Base-by-base conservation (phyloP, 495 filamentous ascomycete species). In the Aspergillus homomorphus region DNA sequence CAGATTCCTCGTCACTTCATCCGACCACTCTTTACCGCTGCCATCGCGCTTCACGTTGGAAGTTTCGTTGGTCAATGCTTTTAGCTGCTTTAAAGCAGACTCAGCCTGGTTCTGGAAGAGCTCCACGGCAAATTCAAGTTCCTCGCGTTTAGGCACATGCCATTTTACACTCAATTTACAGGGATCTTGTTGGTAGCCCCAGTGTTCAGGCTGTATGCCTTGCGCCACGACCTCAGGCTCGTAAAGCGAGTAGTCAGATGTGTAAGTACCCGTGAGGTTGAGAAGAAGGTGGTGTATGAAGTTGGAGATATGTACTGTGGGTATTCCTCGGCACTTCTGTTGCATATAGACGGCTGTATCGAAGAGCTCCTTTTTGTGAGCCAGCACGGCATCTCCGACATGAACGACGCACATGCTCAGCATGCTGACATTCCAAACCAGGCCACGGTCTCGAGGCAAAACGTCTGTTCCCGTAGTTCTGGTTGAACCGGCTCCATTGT, bases 231-330 rank as follows among this genome's bases (percentile, higher is more conserved):
- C 82, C 3, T 82, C 79, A 44, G 86, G 81, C 69, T 97, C 91
- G 69, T 92, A 96, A 15, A 96, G 80, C 3, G 86, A 82, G 66
- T 89, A 91, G 66, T 99, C 94, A 30, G 89, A 82, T 4, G 94
- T 91, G 64, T 98, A 99, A 1, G 89, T 97, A 21, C 91, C 86
- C 3, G 93, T 98, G 19, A 96, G 77, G 67, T 97, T 98, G 50
- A 99, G 89, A n/a, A 99, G 76, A n/a, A 99, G 81, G 70, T 99
- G 94, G 71, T 99, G 94, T 33, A 98, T 91, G 71, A 92, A 97
- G 69, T 98, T 99, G 41, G 91, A 96, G 53, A 98, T 87, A 69
- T 98, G 95, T 24, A 96, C 89, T 0, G 93, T 94, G 0, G 95
- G 92, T 30, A 96, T 89, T 18, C 94, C 94, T 64, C 87, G 85